These are phyloP conservation scores for Sphaerobolus stellatus DNA, from an alignment of 1,284 basidiomycete species.

Conservation along the genomic window DNA sequence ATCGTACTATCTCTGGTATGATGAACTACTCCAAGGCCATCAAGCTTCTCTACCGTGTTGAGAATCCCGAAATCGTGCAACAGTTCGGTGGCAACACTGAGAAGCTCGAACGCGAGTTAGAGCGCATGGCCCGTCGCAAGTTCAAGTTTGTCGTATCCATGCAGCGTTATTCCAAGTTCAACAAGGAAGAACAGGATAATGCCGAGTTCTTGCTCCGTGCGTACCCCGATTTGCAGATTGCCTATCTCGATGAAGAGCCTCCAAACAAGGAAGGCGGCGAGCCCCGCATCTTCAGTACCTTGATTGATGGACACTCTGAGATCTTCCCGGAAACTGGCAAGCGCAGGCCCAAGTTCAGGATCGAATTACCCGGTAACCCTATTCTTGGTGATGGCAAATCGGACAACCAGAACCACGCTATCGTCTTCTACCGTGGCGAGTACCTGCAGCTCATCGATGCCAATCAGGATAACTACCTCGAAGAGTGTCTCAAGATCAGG, in stretches of 20 bases:
- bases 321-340: conserved; percentile 87
- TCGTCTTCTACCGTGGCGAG: conserved; percentile 98
- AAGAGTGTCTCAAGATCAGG: conserved; percentile 99
- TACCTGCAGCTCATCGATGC: conserved; percentile 99
- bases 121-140: conserved; percentile 96
- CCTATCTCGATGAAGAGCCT: conserved; percentile 94
- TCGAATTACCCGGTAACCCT: conserved; percentile 97
- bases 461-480: conserved; percentile 99
- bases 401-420: conserved; percentile 99
- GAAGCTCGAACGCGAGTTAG: conserved; percentile 93
- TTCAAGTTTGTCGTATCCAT: conserved; percentile 99
- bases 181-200: conserved; percentile 99
- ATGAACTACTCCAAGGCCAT: conserved; percentile 99
- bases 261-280: conserved; percentile 93
- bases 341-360: conserved; percentile 94
- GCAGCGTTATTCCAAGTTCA: conserved; percentile 99
- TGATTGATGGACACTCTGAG: conserved; percentile 98
- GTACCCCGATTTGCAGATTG: conserved; percentile 98
- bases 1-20: conserved; percentile 98
- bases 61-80: conserved; percentile 98
- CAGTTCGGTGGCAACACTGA: conserved; percentile 97
- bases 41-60: conserved; percentile 98
- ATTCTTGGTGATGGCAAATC: conserved; percentile 99
- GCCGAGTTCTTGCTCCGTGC: conserved; percentile 97
- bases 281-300: conserved; percentile 90